Percentiles rank a stretch among this genome's conserved stretches.
These are phyloP conservation scores for Ophiostoma perfectum DNA, from an alignment of 2,329 filamentous ascomycete species.

Conservation along the genomic window DNA sequence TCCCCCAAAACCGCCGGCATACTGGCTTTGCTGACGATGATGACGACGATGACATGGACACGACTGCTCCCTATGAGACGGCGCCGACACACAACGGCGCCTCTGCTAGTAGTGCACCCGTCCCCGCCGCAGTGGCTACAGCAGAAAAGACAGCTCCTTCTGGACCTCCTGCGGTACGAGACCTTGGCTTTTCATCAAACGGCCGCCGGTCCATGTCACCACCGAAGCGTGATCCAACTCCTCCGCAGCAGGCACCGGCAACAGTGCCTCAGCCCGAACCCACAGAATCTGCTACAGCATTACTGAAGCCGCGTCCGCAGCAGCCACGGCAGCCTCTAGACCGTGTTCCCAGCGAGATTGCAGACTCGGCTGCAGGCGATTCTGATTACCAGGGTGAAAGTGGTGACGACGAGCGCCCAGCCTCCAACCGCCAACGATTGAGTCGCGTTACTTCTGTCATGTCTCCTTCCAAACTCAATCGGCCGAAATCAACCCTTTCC, in stretches of 20 bases:
- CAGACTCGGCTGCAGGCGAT: constrained; percentile 38
- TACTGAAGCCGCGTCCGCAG: not conserved
- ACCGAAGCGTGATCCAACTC: not conserved
- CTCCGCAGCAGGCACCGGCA: not conserved
- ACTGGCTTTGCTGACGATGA: constrained; percentile 3
- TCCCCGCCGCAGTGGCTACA: not conserved
- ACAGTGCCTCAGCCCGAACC: constrained; percentile 18
- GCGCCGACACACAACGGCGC: constrained; percentile 33
- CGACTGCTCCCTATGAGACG: constrained; percentile 35
- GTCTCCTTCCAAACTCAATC: not conserved
- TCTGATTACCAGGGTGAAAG: constrained; percentile 24
- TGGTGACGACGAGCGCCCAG: constrained; percentile 24
- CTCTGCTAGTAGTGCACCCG: constrained; percentile 18
- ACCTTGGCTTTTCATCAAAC: not conserved
- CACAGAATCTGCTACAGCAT: not conserved
- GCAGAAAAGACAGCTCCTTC: not conserved
- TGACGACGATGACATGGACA: constrained; percentile 10
- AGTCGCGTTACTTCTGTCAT: not conserved
- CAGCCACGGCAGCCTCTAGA: constrained; percentile 27
- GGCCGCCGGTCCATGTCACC: not conserved
- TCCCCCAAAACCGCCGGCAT: not conserved
- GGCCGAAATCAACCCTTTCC: not conserved
- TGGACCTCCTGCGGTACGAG: not conserved
- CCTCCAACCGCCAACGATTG: constrained; percentile 24
- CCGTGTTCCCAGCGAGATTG: constrained; percentile 38